Evolutionary conservation across 2,329 filamentous ascomycete genomes (phyloP).

Genomic region (Botrytis pseudocinerea): DNA sequence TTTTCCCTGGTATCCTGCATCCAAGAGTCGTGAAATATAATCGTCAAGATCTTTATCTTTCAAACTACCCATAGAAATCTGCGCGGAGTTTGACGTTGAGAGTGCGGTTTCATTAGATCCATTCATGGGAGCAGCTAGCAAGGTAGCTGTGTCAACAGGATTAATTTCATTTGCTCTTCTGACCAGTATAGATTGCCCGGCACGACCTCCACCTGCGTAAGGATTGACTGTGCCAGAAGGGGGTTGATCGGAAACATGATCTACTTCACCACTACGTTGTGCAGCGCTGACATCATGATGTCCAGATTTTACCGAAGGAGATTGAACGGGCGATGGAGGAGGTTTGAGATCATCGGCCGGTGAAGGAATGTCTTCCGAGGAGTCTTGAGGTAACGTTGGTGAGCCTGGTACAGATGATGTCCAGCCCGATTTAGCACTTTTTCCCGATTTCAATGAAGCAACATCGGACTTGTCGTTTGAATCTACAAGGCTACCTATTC

Average conservation of each 20-base stretch:
- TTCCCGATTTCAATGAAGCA: slow-evolving; percentile 71
- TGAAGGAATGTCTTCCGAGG: slow-evolving; percentile 46
- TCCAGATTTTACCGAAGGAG: slow-evolving; percentile 68
- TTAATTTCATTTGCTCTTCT: slow-evolving; percentile 66
- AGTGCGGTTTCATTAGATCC: slow-evolving; percentile 44
- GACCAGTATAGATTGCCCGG: slow-evolving; percentile 89
- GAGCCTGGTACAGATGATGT: slow-evolving; percentile 45
- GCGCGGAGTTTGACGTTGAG: slow-evolving; percentile 48
- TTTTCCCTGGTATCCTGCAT: slow-evolving; percentile 94
- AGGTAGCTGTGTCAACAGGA: slow-evolving; percentile 53
- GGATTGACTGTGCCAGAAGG: slow-evolving; percentile 65
- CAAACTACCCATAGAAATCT: slow-evolving; percentile 83
- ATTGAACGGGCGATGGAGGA: slow-evolving; percentile 87
- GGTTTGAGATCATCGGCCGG: slow-evolving; percentile 55
- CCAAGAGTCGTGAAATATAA: slow-evolving; percentile 90
- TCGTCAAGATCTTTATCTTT: slow-evolving; percentile 95
- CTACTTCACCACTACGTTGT: slow-evolving; percentile 85
- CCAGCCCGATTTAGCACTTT: slow-evolving; percentile 55
- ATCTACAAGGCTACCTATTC: slow-evolving; percentile 56
- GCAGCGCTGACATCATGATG: slow-evolving; percentile 78
- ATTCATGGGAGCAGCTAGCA: slow-evolving; percentile 43
- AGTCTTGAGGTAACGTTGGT: slow-evolving; percentile 34
- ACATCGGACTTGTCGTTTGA: slow-evolving; percentile 68
- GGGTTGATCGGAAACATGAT: slow-evolving; percentile 88
- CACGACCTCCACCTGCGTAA: slow-evolving; percentile 62